Conservation (phyloP, 176 grass and related monocot species). For the Triticum urartu region DNA sequence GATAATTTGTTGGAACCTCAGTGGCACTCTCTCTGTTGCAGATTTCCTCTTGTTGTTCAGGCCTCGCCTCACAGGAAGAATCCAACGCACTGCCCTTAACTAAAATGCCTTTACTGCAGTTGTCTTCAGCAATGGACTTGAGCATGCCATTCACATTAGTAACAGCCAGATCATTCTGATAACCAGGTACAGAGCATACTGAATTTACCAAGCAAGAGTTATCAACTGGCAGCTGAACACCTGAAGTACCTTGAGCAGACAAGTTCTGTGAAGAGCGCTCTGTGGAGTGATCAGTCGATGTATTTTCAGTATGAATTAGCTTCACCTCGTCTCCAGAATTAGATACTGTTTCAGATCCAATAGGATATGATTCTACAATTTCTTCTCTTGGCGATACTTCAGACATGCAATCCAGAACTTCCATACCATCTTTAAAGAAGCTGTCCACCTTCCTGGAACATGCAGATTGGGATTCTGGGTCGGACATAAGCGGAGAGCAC, state of each 20-base stretch:
- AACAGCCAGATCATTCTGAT: slow-evolving; percentile 27
- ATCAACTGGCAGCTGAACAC: slow-evolving; percentile 25
- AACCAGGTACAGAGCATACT: slow-evolving; percentile 16
- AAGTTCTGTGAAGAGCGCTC: slow-evolving; percentile 21
- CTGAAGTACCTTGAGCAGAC: slow-evolving; percentile 15
- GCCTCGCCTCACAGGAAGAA: slow-evolving; percentile 25
- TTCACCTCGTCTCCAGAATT: slow-evolving; percentile 12
- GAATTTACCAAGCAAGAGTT: slow-evolving; percentile 7
- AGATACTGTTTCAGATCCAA: slow-evolving; percentile 4
- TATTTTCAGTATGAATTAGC: slow-evolving; percentile 6
- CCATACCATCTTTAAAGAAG: slow-evolving; percentile 2
- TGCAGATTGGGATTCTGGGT: slow-evolving; percentile 15
- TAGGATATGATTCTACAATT: slow-evolving; percentile 20
- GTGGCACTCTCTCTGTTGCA: slow-evolving; percentile 12
- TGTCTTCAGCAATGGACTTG: slow-evolving; percentile 6
- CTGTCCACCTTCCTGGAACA: slow-evolving; percentile 10
- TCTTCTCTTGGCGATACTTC: slow-evolving; percentile 25
- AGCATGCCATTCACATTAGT: background rate
- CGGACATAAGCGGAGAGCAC: background rate
- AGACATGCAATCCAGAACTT: slow-evolving; percentile 11
- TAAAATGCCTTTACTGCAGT: slow-evolving; percentile 4
- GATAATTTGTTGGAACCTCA: slow-evolving; percentile 2
- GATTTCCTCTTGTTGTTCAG: slow-evolving; percentile 25
- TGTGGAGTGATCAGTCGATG: background rate
- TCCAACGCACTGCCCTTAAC: slow-evolving; percentile 23